Percentiles rank a stretch among this genome's conserved stretches.
phyloP scores from a whole-genome alignment of 1,139 yeast species.

The Candida glucosophila region DNA sequence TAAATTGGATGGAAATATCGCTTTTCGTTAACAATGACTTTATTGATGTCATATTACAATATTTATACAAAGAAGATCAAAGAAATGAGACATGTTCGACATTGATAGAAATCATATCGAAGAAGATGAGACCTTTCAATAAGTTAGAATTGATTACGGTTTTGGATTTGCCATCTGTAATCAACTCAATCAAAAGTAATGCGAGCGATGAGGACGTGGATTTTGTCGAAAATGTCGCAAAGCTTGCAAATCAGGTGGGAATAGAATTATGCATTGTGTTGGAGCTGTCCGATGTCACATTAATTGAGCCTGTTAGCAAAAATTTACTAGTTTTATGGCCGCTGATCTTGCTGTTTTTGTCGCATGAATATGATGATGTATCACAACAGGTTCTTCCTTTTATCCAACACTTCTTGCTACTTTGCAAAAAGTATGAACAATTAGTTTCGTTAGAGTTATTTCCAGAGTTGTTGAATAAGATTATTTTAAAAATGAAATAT shows the following conservation, averaged over 20 bases:
- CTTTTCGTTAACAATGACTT: conserved; percentile 64
- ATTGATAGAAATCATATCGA: conserved; percentile 71
- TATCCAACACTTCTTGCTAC: conserved; percentile 61
- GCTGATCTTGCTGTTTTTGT: conserved; percentile 56
- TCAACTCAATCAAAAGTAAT: conserved; percentile 29
- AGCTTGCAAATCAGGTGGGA: conserved; percentile 67
- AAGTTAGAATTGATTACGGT: conserved; percentile 70
- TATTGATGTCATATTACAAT: conserved; percentile 54
- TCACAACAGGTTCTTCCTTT: conserved; percentile 77
- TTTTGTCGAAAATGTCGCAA: conserved; percentile 70
- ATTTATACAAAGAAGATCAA: conserved; percentile 37
- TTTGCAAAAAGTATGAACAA: conserved; percentile 50
- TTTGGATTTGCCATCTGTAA: conserved; percentile 54
- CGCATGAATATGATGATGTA: conserved; percentile 84
- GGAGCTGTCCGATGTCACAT: conserved; percentile 36
- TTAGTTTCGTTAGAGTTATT: conserved; percentile 41
- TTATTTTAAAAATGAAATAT: conserved; percentile 70
- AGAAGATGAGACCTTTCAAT: conserved; percentile 86
- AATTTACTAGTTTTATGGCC: conserved; percentile 53
- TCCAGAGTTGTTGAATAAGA: conserved; percentile 54
- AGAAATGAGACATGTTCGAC: conserved; percentile 64
- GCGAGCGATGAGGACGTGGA: conserved; percentile 44
- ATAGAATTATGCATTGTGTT: conserved; percentile 61
- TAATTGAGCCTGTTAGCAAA: conserved; percentile 32
- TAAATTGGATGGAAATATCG: conserved; percentile 90